Evolutionary conservation across 257 asterid species (phyloP).

Genomic region (Coffea canephora): DNA sequence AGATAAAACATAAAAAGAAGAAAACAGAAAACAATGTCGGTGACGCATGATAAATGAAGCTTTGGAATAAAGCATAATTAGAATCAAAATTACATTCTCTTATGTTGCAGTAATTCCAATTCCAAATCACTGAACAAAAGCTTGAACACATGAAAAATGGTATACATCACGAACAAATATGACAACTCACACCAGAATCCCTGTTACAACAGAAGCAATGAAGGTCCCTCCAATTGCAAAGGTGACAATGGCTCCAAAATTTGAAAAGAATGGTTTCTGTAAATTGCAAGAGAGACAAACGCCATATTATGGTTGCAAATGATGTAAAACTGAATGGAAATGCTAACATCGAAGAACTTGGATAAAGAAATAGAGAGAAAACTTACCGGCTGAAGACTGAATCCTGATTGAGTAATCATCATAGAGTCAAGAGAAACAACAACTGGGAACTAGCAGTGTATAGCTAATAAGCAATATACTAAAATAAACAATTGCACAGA

Average conservation of each 20-base stretch:
- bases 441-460: conserved; percentile 18
- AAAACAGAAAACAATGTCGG: background rate
- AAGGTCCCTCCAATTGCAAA: conserved; percentile 90
- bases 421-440: conserved; percentile 55
- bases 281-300: conserved; percentile 28
- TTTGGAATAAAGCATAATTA: background rate
- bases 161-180: conserved; percentile 23
- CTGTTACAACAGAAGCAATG: conserved; percentile 85
- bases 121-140: background rate
- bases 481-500: background rate
- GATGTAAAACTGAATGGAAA: background rate
- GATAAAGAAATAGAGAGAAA: conserved; percentile 14
- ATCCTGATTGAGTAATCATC: conserved; percentile 87
- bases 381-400: conserved; percentile 89
- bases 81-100: conserved; percentile 1
- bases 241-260: conserved; percentile 95
- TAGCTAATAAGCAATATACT: background rate
- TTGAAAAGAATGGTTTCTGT: conserved; percentile 98
- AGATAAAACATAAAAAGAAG: conserved; percentile 14
- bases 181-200: conserved; percentile 83
- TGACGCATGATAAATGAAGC: background rate
- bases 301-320: background rate
- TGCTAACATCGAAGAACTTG: background rate
- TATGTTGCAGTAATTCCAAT: background rate
- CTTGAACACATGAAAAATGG: conserved; percentile 8